Conservation (phyloP, 495 filamentous ascomycete species). For the Penicillium ochrochloron region DNA sequence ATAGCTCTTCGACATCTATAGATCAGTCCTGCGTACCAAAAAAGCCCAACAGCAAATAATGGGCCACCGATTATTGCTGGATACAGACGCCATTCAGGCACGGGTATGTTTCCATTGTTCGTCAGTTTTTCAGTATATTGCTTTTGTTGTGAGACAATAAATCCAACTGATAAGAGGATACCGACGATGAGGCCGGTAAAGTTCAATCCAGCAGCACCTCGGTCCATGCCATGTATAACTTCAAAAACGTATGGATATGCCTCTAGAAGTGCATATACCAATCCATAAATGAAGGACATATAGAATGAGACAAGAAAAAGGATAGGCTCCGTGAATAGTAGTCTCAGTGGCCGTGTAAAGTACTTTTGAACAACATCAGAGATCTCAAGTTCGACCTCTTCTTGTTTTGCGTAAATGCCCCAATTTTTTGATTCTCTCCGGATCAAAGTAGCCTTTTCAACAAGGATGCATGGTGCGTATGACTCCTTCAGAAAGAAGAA, state of each 20-base stretch:
- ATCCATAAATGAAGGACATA: constrained; percentile 51
- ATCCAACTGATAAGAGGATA: constrained; percentile 34
- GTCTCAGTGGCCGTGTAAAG: constrained; percentile 46
- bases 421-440: constrained; percentile 51
- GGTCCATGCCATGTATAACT: constrained; percentile 40
- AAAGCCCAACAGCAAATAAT: constrained; percentile 57
- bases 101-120: constrained; percentile 37
- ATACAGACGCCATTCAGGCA: constrained; percentile 47
- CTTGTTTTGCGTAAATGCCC: constrained; percentile 54
- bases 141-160: constrained; percentile 35
- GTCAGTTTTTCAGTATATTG: constrained; percentile 36
- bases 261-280: constrained; percentile 49
- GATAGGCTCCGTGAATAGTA: constrained; percentile 53
- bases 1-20: not conserved
- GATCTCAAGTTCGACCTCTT: constrained; percentile 51
- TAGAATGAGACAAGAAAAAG: constrained; percentile 51
- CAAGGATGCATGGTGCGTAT: constrained; percentile 46
- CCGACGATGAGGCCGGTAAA: constrained; percentile 48
- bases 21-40: constrained; percentile 56
- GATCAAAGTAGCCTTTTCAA: constrained; percentile 43
- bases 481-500: constrained; percentile 42
- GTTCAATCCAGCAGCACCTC: constrained; percentile 40
- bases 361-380: constrained; percentile 51
- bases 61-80: constrained; percentile 56
- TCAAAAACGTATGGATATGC: constrained; percentile 51